A percentile compares a stretch with the other conserved stretches of the same genome.
phyloP scores from a whole-genome alignment of 208 protist species.

The Angomonas deanei region DNA sequence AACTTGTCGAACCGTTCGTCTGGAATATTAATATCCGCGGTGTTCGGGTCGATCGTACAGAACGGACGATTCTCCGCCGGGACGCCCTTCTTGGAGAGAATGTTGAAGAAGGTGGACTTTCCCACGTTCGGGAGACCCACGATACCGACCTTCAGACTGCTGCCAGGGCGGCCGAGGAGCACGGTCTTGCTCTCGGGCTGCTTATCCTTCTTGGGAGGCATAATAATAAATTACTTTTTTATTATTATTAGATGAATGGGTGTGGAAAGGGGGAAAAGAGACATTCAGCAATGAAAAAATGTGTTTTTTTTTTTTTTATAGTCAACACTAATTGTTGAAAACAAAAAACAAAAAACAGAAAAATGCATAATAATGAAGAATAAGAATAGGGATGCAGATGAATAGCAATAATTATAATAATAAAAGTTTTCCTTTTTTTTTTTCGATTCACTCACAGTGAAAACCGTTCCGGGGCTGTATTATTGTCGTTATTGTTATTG shows the following conservation, averaged over 20 bases:
- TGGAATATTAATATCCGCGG: constrained; percentile 94
- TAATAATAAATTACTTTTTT: constrained; percentile 8
- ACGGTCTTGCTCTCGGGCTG: constrained; percentile 75
- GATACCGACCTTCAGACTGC: constrained; percentile 94
- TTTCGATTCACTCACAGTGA: background rate
- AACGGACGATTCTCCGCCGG: constrained; percentile 98
- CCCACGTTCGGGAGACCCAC: constrained; percentile 98
- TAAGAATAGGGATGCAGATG: background rate
- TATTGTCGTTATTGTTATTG: background rate
- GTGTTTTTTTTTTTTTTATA: no score
- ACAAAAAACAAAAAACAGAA: constrained; percentile 13
- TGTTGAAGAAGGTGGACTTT: constrained; percentile 98
- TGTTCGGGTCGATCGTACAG: constrained; percentile 98
- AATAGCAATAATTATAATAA: constrained; percentile 2
- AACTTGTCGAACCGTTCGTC: constrained; percentile 98
- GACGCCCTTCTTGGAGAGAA: constrained; percentile 94
- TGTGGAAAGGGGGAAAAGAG: constrained; percentile 7
- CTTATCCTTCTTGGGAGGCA: constrained; percentile 91
- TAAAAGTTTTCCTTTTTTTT: background rate
- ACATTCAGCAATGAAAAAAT: background rate
- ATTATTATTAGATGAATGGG: background rate
- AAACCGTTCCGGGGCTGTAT: background rate
- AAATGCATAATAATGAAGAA: background rate
- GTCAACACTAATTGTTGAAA: no score
- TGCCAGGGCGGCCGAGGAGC: constrained; percentile 89